These are phyloP conservation scores for Rhizophora mangle DNA, from an alignment of 345 rosid species.

Conservation along the genomic window DNA sequence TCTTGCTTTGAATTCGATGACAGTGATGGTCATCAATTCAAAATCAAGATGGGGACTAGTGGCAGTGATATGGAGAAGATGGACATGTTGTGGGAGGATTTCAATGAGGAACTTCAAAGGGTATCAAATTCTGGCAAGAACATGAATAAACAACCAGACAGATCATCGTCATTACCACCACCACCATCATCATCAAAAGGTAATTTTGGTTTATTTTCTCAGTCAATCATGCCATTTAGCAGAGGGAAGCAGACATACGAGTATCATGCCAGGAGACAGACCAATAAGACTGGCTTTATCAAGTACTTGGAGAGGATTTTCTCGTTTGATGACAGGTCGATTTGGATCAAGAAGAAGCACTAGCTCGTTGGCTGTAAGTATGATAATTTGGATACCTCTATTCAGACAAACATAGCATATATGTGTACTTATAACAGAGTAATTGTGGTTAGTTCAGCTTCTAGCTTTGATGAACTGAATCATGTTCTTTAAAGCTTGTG, in stretches of 20 bases:
- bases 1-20: too few species aligned
- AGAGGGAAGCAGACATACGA: background rate
- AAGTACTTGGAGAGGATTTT: conserved; percentile 31
- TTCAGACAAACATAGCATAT: too few species aligned
- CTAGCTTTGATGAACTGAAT: too few species aligned
- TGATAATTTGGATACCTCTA: too few species aligned
- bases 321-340: background rate
- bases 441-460: too few species aligned
- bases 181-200: too few species aligned
- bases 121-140: conserved; percentile 2
- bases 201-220: background rate
- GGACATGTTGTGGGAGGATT: conserved; percentile 47
- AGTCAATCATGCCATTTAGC: background rate
- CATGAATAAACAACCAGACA: background rate
- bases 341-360: too few species aligned
- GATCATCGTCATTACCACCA: too few species aligned
- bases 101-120: conserved; percentile 34
- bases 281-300: background rate
- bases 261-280: background rate
- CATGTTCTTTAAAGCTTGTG: too few species aligned
- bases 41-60: background rate
- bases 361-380: too few species aligned
- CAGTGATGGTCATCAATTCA: background rate
- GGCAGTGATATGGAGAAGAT: conserved; percentile 25
- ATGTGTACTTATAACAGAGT: too few species aligned